Percentiles rank a stretch among this genome's conserved stretches.
Conservation (phyloP, 805 yeast species). For the Metschnikowia amazonensis region DNA sequence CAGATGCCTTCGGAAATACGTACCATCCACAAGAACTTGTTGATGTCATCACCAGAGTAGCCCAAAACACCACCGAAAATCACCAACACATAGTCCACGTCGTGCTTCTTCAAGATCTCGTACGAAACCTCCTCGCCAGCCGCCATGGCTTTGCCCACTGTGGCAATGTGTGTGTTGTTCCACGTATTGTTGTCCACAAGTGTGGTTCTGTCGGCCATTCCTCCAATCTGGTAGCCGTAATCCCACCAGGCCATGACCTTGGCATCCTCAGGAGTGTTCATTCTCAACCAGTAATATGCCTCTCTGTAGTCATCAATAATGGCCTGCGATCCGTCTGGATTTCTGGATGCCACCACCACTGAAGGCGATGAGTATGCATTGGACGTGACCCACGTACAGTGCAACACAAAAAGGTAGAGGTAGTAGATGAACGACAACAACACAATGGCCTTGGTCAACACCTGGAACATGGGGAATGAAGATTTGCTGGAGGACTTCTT, state of each 20-base stretch:
- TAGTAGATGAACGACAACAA: constrained; percentile 67
- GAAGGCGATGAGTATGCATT: constrained; percentile 97
- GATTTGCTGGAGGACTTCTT: constrained; percentile 2
- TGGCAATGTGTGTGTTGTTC: constrained; percentile 99
- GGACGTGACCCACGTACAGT: constrained; percentile 96
- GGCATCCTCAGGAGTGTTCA: constrained; percentile 96
- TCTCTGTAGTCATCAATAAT: constrained; percentile 97
- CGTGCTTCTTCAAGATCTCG: constrained; percentile 82
- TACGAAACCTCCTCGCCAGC: constrained; percentile 85
- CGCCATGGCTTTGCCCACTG: constrained; percentile 97
- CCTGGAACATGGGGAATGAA: constrained; percentile 26
- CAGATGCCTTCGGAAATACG: constrained; percentile 98
- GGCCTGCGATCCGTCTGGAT: constrained; percentile 79
- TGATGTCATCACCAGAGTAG: constrained; percentile 92
- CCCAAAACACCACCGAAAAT: constrained; percentile 94
- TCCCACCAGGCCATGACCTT: constrained; percentile 99
- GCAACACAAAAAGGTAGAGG: constrained; percentile 77
- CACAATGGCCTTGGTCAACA: constrained; percentile 60
- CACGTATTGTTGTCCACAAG: constrained; percentile 98
- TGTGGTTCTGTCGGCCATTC: constrained; percentile 99
- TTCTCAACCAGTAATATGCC: constrained; percentile 97
- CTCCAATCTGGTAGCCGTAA: constrained; percentile 99
- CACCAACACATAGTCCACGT: constrained; percentile 89
- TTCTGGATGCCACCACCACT: constrained; percentile 81
- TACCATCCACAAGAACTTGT: constrained; percentile 98